Conservation (phyloP, 768 basidiomycete genomes). For the Boletus speciosus region DNA sequence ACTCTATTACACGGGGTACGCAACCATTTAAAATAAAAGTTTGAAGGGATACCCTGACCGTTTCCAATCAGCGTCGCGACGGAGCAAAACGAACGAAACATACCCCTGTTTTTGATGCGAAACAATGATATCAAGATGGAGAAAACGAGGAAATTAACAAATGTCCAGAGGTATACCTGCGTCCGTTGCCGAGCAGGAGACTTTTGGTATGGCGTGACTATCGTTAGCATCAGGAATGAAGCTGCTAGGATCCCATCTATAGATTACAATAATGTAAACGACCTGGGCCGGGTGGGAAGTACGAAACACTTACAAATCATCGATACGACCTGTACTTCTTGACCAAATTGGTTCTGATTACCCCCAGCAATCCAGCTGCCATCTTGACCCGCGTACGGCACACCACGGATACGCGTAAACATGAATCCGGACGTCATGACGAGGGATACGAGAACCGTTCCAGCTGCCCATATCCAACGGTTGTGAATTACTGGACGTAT, state of each 20-base stretch:
- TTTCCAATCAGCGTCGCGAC: background rate
- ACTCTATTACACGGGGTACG: background rate
- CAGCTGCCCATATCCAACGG: conserved; percentile 78
- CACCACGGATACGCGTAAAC: conserved; percentile 89
- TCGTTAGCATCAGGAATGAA: conserved; percentile 74
- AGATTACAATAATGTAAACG: conserved; percentile 2
- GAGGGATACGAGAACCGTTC: conserved; percentile 58
- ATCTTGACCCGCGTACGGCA: conserved; percentile 62
- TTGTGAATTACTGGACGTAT: conserved; percentile 61
- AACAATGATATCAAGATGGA: conserved; percentile 85
- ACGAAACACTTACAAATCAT: conserved; percentile 67
- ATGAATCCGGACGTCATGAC: conserved; percentile 93
- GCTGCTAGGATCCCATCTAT: conserved; percentile 83
- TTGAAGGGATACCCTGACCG: conserved; percentile 75
- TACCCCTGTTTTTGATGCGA: conserved; percentile 86
- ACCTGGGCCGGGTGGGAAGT: background rate
- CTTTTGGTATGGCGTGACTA: conserved; percentile 75
- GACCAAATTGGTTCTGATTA: conserved; percentile 86
- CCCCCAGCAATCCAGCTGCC: conserved; percentile 84
- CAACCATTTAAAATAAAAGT: conserved; percentile 53
- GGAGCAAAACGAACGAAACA: conserved; percentile 2
- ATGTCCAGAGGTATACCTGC: conserved; percentile 88
- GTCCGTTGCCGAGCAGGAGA: conserved; percentile 73
- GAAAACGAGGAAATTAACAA: conserved; percentile 78
- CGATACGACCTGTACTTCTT: conserved; percentile 87